Base-by-base conservation (phyloP, 1,284 basidiomycete genomes). In the Laetiporus sulphureus region DNA sequence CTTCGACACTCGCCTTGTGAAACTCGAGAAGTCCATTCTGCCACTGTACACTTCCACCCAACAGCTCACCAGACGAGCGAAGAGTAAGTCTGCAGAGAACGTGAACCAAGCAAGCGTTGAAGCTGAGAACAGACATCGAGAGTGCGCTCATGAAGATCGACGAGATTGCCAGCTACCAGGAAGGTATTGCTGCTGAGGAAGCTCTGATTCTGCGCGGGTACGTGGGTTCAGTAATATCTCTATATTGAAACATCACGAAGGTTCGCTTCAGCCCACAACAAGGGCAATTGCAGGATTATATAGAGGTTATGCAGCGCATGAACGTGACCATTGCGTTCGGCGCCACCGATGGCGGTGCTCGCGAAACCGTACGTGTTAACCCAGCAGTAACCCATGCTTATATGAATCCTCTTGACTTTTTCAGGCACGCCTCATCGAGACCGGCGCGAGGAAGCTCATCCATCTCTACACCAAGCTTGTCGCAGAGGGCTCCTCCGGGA, bases 251-350 rank as follows among this genome's bases (percentile, higher is more conserved):
- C 24, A 16, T 29, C 30, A 40, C 22, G 49, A 33, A 44, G 20
- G 44, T 16, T 32, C 46, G 34, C 25, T 5, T 6, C 38, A 86
- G 84, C 1, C 86, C 87, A 5, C 83, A 85, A 54, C 65, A 78
- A 0, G 73, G 74, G 6, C 76, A 86, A 49, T 63, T 89, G 3
- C 64, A 69, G 7, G 55, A 60, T 2, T 90, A 90, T 56, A 78
- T 73, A 11, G 81, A 85, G 44, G 82, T 79, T 0, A 58, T 90
- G 4, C 82, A 83, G 50, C 73, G 81, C 2, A 66, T 90, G 32
- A 89, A 88, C 51, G 84, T 83, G 4, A 78, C 74, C 22, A 83
- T 90, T 36, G 83, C 83, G 0, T 90, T 90, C 64, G 81, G 83
- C 51, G 71, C 75, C 0, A 66, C 73, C 1, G 79, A 78, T 31